Evolutionary conservation across 192 early-diverging fungal species (phyloP), one percentile per base, ranked within the genome.

Genomic region (Backusella mclennaniae): DNA sequence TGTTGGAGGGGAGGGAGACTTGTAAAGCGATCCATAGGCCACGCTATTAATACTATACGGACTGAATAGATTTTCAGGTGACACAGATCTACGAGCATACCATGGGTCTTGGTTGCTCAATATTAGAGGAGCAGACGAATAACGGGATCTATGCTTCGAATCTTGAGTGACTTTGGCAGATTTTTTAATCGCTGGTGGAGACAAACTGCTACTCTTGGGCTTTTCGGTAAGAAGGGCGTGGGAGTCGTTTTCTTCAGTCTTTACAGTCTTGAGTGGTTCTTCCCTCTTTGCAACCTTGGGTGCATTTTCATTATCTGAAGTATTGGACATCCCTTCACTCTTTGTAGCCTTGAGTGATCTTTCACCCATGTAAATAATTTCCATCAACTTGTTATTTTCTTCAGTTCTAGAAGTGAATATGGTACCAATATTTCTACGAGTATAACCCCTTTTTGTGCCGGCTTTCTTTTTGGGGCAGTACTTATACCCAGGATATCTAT

Each of bases 401-500:
- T 39, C 70, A 5, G 44, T 6, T 44, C 29, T 72, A 0, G 70
- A 72, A 46, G 70, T 72, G 70, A 72, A 72, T 15, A 29, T 26
- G 0, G 21, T 63, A 29, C 56, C 56, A 11, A 29, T 2, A 12
- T 8, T 63, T 63, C 26, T 63, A 63, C 56, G 56, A 29, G 12
- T 63, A 14, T 63, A 63, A 14, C 11, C 9, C 7, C 56, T 23
- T 63, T 63, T 63, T 63, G 56, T 11, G 21, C 56, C 26, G 2
- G 2, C 19, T n/a, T 56, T 66, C 26, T 59, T 74, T 23, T 46
- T 33, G 66, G 78, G 78, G 7, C 7, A n/a, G n/a, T 73, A 79
- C 29, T 71, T 79, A 38, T 79, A 79, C 4, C 42, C 36, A 17
- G 78, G 78, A 52, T 79, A 79, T 23, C 75, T 76, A 69, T 7